Conservation (phyloP, 768 basidiomycete species). For the Tricholoma matsutake region DNA sequence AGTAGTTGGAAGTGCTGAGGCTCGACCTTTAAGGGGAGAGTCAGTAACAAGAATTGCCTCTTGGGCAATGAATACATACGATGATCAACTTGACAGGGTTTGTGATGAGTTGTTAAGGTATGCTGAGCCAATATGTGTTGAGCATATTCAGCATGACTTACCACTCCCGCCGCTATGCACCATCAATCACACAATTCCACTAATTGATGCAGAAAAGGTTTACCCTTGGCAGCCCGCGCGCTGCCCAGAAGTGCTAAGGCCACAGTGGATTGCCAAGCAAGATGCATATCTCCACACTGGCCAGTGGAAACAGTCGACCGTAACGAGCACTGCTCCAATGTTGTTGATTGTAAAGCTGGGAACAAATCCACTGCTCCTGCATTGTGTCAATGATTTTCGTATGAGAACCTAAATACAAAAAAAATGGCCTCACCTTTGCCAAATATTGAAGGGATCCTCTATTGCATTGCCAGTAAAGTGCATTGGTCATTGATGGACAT, state of each 20-base stretch:
- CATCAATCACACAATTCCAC: slow-evolving; percentile 40
- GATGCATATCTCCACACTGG: slow-evolving; percentile 27
- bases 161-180: slow-evolving; percentile 33
- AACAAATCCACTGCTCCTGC: slow-evolving; percentile 15
- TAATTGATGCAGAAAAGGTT: slow-evolving; percentile 21
- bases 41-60: no score
- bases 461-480: slow-evolving; percentile 15
- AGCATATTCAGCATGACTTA: slow-evolving; percentile 22
- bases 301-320: slow-evolving; percentile 27
- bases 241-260: slow-evolving; percentile 35
- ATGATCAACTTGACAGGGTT: slow-evolving; percentile 14
- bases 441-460: slow-evolving; percentile 22
- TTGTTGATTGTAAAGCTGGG: slow-evolving; percentile 23
- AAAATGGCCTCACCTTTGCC: slow-evolving; percentile 29
- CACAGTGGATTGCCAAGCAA: slow-evolving; percentile 27
- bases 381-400: slow-evolving; percentile 21
- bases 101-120: slow-evolving; percentile 17
- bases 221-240: slow-evolving; percentile 33
- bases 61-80: slow-evolving; percentile 2
- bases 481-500: slow-evolving; percentile 29
- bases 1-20: slow-evolving; percentile 11
- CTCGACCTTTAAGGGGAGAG: no score
- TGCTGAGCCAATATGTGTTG: slow-evolving; percentile 23
- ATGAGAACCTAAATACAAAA: slow-evolving; percentile 31
- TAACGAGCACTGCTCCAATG: slow-evolving; percentile 35